These are phyloP conservation scores for Sporothrix curviconia DNA, from an alignment of 2,329 filamentous ascomycete genomes.

Conservation along the genomic window DNA sequence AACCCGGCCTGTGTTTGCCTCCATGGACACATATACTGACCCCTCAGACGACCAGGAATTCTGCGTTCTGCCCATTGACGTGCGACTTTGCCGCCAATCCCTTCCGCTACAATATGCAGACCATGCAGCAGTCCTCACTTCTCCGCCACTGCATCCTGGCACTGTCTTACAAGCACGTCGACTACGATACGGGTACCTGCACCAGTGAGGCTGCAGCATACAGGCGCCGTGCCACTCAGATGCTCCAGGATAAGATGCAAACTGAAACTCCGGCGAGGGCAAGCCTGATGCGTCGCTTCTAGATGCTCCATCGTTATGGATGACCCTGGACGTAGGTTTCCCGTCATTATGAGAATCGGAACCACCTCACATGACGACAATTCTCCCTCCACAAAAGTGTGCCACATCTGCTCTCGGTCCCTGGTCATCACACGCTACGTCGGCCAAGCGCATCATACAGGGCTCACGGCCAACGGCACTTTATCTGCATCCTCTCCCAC, in stretches of 20 bases:
- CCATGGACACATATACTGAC: not conserved
- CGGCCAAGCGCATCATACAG: conserved; percentile 11
- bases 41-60: conserved; percentile 30
- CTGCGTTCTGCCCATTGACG: conserved; percentile 29
- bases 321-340: conserved; percentile 28
- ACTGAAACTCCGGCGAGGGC: not conserved
- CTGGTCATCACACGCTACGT: conserved; percentile 25
- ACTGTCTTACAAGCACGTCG: conserved; percentile 25
- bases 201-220: conserved; percentile 21
- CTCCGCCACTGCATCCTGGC: conserved; percentile 30
- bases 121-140: conserved; percentile 23
- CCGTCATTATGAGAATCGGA: too few relatives aligned
- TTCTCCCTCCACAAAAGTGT: conserved; percentile 21
- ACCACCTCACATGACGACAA: too few relatives aligned
- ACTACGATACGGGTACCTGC: conserved; percentile 23
- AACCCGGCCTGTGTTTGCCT: not conserved
- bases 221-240: conserved; percentile 22
- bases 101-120: conserved; percentile 25
- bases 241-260: conserved; percentile 21
- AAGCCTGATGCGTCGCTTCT: conserved; percentile 19
- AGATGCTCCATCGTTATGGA: conserved; percentile 28
- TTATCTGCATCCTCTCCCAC: too few relatives aligned
- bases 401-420: conserved; percentile 29
- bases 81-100: conserved; percentile 28
- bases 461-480: too few relatives aligned